Conservation (phyloP, 805 yeast species). For the Ogataea nakhonphanomensis region DNA sequence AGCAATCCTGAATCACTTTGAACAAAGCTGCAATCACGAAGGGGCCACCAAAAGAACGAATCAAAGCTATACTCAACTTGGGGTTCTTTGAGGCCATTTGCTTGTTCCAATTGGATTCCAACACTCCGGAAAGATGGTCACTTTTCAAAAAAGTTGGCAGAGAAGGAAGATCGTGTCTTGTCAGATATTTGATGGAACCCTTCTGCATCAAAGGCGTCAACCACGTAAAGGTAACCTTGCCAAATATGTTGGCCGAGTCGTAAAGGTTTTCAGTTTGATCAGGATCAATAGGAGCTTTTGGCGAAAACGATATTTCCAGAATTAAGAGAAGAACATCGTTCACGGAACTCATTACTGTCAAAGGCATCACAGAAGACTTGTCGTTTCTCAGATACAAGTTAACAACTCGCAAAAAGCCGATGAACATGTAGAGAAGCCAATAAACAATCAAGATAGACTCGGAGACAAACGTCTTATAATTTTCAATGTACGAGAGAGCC, state of each 20-base stretch:
- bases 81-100: constrained; percentile 40
- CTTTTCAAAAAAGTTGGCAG: constrained; percentile 69
- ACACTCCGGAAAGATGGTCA: constrained; percentile 42
- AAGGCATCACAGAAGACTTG: constrained; percentile 31
- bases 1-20: constrained; percentile 69
- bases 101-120: constrained; percentile 58
- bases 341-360: constrained; percentile 26
- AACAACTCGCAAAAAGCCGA: constrained; percentile 43
- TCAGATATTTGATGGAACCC: constrained; percentile 46
- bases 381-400: constrained; percentile 39
- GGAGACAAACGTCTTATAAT: constrained; percentile 60
- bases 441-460: constrained; percentile 66
- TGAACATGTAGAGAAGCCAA: constrained; percentile 61
- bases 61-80: constrained; percentile 43
- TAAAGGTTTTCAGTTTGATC: constrained; percentile 41
- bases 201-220: constrained; percentile 54
- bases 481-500: constrained; percentile 67
- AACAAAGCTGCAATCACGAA: constrained; percentile 68
- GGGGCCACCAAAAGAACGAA: constrained; percentile 71
- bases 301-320: constrained; percentile 43
- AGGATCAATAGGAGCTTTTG: constrained; percentile 30
- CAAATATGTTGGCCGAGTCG: constrained; percentile 47
- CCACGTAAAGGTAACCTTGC: constrained; percentile 55
- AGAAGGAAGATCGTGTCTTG: constrained; percentile 65
- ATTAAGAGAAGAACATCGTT: constrained; percentile 40